These are phyloP conservation scores for Podospora pseudocomata DNA, from an alignment of 495 filamentous ascomycete species.

Conservation along the genomic window DNA sequence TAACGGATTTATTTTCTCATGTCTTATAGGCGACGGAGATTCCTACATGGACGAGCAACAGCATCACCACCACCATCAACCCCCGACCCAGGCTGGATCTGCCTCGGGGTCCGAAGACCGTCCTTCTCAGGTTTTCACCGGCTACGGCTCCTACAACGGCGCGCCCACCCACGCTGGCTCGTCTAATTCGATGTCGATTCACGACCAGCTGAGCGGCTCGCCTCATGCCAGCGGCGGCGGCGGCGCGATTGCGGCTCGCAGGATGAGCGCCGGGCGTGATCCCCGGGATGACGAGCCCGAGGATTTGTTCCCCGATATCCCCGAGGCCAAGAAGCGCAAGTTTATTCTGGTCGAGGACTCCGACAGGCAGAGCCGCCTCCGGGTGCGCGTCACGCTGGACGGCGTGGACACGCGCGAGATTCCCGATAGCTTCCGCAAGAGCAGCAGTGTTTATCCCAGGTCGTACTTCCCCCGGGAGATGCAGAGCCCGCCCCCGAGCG, in stretches of 20 bases:
- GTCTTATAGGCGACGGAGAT: slow-evolving; percentile 48
- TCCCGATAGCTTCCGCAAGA: slow-evolving; percentile 85
- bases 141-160: slow-evolving; percentile 57
- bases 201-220: slow-evolving; percentile 59
- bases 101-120: slow-evolving; percentile 56
- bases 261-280: slow-evolving; percentile 15
- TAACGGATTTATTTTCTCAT: slow-evolving; percentile 25
- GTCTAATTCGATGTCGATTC: slow-evolving; percentile 60
- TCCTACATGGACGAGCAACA: slow-evolving; percentile 53
- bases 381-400: slow-evolving; percentile 84
- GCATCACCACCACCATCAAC: slow-evolving; percentile 57
- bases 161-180: slow-evolving; percentile 52
- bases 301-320: slow-evolving; percentile 78
- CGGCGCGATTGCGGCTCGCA: slow-evolving; percentile 27
- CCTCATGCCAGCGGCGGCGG: slow-evolving; percentile 38
- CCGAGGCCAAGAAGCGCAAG: slow-evolving; percentile 84
- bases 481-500: slow-evolving; percentile 68
- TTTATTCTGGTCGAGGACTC: slow-evolving; percentile 93
- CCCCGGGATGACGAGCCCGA: slow-evolving; percentile 49
- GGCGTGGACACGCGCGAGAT: slow-evolving; percentile 88
- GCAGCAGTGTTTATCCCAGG: slow-evolving; percentile 83
- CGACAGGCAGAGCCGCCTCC: slow-evolving; percentile 69
- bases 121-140: slow-evolving; percentile 72
- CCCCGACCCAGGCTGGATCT: slow-evolving; percentile 34
- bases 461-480: slow-evolving; percentile 86